Percentiles rank a stretch among this genome's conserved stretches.
Evolutionary conservation across 768 basidiomycete genomes (phyloP).

Genomic region (Rubroboletus satanas): DNA sequence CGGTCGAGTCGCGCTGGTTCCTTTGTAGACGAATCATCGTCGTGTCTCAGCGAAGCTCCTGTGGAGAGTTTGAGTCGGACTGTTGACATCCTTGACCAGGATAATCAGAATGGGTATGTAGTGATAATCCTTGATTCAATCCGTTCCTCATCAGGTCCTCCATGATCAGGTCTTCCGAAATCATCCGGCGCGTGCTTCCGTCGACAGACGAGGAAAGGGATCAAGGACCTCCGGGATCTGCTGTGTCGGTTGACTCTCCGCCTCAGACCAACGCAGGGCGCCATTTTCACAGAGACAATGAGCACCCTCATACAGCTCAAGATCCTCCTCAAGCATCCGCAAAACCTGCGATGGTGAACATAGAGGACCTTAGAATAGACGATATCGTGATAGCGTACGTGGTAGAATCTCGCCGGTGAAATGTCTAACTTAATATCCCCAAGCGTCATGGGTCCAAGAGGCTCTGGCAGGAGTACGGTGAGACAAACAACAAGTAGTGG

Average conservation of each 20-base stretch:
- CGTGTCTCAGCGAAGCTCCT: no score
- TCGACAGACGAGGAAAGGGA: not conserved
- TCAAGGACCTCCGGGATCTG: not conserved
- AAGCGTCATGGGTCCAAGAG: constrained; percentile 25
- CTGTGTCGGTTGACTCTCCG: not conserved
- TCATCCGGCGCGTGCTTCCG: no score
- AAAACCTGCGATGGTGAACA: not conserved
- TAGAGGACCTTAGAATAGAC: not conserved
- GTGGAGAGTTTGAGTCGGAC: no score
- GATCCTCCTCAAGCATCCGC: not conserved
- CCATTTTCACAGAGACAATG: no score
- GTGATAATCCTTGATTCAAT: not conserved
- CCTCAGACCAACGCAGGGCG: not conserved
- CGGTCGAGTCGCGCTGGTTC: no score
- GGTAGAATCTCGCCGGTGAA: not conserved
- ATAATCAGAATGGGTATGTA: not conserved
- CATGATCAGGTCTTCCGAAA: no score
- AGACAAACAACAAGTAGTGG: not conserved
- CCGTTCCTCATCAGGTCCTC: no score
- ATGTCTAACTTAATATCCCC: not conserved
- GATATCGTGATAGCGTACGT: constrained; percentile 14
- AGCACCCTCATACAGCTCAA: not conserved
- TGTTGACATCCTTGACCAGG: not conserved
- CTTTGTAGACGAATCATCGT: not conserved
- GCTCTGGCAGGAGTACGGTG: constrained; percentile 5